These are phyloP conservation scores for Fusarium sp. DNA, from an alignment of 2,329 filamentous ascomycete species.

Conservation along the genomic window DNA sequence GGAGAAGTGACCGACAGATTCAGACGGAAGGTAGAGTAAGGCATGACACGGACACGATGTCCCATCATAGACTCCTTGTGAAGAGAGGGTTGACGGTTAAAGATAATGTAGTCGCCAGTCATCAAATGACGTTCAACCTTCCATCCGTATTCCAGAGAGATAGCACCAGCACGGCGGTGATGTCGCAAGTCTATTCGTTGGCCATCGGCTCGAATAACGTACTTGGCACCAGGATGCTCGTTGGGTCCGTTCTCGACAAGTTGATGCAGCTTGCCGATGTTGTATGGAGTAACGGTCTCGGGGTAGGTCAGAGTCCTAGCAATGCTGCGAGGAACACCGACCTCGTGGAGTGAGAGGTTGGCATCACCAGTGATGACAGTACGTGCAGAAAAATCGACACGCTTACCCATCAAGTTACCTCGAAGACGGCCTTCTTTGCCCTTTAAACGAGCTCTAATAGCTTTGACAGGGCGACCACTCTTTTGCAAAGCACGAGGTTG, in stretches of 20 bases:
- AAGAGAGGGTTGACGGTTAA: conserved; percentile 98
- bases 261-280: conserved; percentile 89
- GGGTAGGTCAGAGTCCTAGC: conserved; percentile 94
- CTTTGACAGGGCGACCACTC: conserved; percentile 94
- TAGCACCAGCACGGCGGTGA: conserved; percentile 86
- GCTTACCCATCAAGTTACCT: conserved; percentile 99
- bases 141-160: conserved; percentile 94
- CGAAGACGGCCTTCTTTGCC: conserved; percentile 98
- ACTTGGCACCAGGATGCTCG: conserved; percentile 94
- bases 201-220: conserved; percentile 92
- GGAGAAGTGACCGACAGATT: conserved; percentile 98
- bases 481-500: conserved; percentile 96
- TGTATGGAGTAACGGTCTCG: conserved; percentile 97
- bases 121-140: conserved; percentile 98
- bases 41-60: conserved; percentile 96
- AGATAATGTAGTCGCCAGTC: conserved; percentile 97
- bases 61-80: conserved; percentile 99
- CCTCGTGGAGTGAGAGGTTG: conserved; percentile 94
- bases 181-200: conserved; percentile 95
- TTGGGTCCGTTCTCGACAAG: conserved; percentile 94
- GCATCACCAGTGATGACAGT: conserved; percentile 99
- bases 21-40: conserved; percentile 96
- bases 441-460: conserved; percentile 95
- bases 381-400: conserved; percentile 98
- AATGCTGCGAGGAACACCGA: conserved; percentile 94